Evolutionary conservation across 352 stramenopile species (phyloP).

Genomic region (Phytophthora brassicae): DNA sequence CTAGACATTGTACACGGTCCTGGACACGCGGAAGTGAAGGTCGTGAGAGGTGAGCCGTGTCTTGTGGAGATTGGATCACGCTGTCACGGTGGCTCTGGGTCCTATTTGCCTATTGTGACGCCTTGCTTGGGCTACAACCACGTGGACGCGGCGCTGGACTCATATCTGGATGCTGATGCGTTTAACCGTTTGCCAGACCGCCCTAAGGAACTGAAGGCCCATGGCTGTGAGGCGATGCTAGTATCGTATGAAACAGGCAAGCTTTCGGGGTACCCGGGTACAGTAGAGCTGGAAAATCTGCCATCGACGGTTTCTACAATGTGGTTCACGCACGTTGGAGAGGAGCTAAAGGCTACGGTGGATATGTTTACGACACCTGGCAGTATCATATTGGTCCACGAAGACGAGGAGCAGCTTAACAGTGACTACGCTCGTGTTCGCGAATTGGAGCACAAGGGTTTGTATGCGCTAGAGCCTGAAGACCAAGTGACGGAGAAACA

Average conservation of each 20-base stretch:
- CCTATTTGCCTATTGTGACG: slow-evolving; percentile 88
- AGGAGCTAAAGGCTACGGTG: slow-evolving; percentile 68
- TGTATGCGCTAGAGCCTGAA: slow-evolving; percentile 56
- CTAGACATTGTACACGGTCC: slow-evolving; percentile 84
- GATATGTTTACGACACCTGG: slow-evolving; percentile 92
- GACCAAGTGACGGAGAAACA: slow-evolving; percentile 12
- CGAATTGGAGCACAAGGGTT: slow-evolving; percentile 73
- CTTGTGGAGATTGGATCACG: slow-evolving; percentile 95
- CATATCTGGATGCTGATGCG: slow-evolving; percentile 77
- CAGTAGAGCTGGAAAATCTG: slow-evolving; percentile 85
- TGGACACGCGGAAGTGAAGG: slow-evolving; percentile 88
- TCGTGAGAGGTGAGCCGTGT: slow-evolving; percentile 81
- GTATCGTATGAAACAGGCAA: slow-evolving; percentile 88
- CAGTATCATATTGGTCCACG: slow-evolving; percentile 82
- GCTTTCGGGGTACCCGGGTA: slow-evolving; percentile 81
- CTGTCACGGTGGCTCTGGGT: slow-evolving; percentile 94
- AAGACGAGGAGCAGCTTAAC: slow-evolving; percentile 71
- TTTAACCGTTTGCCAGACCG: slow-evolving; percentile 51
- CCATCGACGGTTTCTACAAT: slow-evolving; percentile 84
- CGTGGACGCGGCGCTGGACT: slow-evolving; percentile 88
- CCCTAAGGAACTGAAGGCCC: slow-evolving; percentile 68
- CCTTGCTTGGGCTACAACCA: slow-evolving; percentile 93
- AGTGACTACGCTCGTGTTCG: slow-evolving; percentile 84
- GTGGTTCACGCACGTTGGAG: slow-evolving; percentile 69
- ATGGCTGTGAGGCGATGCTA: slow-evolving; percentile 91